Percentiles rank a stretch among this genome's conserved stretches.
Evolutionary conservation across 1,139 yeast species (phyloP).

Genomic region (Magnusiomyces suaveolens): DNA sequence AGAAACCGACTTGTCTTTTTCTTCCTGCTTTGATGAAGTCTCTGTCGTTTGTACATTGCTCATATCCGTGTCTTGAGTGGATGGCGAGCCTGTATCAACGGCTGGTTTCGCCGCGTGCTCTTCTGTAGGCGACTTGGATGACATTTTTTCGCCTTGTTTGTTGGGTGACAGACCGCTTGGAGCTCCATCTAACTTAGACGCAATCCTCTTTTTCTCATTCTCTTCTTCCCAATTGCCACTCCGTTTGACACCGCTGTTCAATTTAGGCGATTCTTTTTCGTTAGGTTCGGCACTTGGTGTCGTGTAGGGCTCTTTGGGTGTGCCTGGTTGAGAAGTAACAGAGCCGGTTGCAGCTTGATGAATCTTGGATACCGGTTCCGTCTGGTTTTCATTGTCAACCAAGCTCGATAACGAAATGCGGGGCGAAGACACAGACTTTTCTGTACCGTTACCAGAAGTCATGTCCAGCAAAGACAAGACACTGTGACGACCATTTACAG

Average conservation of each 20-base stretch:
- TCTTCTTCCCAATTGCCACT: constrained; percentile 12
- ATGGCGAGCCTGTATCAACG: no score
- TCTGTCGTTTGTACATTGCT: no score
- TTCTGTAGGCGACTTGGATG: not conserved
- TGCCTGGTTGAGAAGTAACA: not conserved
- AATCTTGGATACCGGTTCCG: not conserved
- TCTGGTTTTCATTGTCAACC: not conserved
- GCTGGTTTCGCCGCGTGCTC: no score
- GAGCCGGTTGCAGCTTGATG: not conserved
- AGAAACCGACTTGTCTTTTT: no score
- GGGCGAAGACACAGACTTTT: not conserved
- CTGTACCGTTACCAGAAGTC: not conserved
- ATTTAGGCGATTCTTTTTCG: not conserved
- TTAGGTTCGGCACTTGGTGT: not conserved
- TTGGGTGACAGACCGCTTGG: no score
- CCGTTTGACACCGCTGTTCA: constrained; percentile 6
- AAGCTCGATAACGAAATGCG: not conserved
- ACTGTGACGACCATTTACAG: not conserved
- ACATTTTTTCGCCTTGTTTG: not conserved
- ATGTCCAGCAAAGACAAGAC: not conserved
- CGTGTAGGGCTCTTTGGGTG: not conserved
- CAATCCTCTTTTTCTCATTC: constrained; percentile 8
- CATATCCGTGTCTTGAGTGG: no score
- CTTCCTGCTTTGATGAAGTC: no score
- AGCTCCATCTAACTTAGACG: not conserved